phyloP scores from a whole-genome alignment of 495 filamentous ascomycete genomes.

The Lophium mytilinum region DNA sequence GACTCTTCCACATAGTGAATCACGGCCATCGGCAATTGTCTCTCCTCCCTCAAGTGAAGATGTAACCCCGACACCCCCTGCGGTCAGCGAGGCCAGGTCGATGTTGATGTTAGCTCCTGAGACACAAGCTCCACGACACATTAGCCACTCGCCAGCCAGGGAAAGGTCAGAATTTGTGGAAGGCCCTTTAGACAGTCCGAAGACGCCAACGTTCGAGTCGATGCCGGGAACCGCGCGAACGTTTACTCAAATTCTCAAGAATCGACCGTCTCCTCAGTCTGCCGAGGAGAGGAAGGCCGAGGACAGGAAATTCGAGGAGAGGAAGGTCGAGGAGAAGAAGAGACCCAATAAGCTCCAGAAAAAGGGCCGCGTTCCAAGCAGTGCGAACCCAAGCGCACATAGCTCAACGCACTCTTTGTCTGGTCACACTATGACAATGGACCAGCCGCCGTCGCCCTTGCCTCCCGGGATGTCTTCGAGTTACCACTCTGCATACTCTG shows the following conservation, averaged over 20 bases:
- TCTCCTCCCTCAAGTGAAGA: slow-evolving; percentile 25
- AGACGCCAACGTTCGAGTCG: neutral
- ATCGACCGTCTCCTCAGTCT: slow-evolving; percentile 13
- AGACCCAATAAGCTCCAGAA: slow-evolving; percentile 30
- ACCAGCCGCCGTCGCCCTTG: slow-evolving; percentile 14
- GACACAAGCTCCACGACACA: neutral
- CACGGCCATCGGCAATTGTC: slow-evolving; percentile 8
- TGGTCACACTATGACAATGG: slow-evolving; percentile 42
- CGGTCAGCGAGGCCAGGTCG: slow-evolving; percentile 2
- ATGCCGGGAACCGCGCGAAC: slow-evolving; percentile 13
- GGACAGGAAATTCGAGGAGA: too few relatives aligned
- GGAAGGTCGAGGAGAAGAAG: neutral
- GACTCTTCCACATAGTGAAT: slow-evolving; percentile 1
- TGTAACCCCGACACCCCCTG: slow-evolving; percentile 13
- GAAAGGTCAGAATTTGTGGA: slow-evolving; percentile 22
- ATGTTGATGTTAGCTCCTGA: slow-evolving; percentile 14
- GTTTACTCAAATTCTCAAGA: slow-evolving; percentile 19
- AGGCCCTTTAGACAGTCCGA: slow-evolving; percentile 3
- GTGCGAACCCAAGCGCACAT: slow-evolving; percentile 23
- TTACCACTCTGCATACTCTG: slow-evolving; percentile 16
- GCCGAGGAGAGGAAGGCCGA: slow-evolving; percentile 12
- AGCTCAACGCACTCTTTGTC: slow-evolving; percentile 39
- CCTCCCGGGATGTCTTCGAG: slow-evolving; percentile 42
- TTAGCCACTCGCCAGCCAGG: neutral
- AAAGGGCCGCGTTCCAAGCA: slow-evolving; percentile 16